Conservation (phyloP, 164 flowering plant species). For the Magnolia officinalis region DNA sequence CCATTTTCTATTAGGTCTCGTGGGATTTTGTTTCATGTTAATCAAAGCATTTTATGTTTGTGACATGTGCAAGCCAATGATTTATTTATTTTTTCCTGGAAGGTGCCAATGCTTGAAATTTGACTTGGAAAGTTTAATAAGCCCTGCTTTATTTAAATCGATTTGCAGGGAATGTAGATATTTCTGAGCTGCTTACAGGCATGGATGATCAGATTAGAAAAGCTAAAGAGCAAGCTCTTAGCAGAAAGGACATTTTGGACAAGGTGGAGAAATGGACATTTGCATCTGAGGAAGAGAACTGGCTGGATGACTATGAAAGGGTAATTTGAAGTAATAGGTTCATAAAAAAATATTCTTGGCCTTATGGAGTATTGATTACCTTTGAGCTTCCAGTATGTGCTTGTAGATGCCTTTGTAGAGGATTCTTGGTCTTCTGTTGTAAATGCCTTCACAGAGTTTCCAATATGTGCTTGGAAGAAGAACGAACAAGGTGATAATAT, state of each 20-base stretch:
- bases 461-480: neutral
- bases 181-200: slow-evolving; percentile 47
- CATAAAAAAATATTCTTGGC: neutral
- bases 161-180: slow-evolving; percentile 48
- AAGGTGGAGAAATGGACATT: slow-evolving; percentile 84
- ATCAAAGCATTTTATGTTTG: too few relatives aligned
- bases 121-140: neutral
- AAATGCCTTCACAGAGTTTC: too few relatives aligned
- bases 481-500: neutral
- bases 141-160: neutral
- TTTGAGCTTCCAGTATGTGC: too few relatives aligned
- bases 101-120: neutral
- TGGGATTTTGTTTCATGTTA: too few relatives aligned
- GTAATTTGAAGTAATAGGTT: slow-evolving; percentile 25
- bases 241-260: slow-evolving; percentile 77
- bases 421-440: too few relatives aligned
- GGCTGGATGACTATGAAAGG: slow-evolving; percentile 93
- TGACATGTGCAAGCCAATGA: neutral
- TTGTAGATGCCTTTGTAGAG: too few relatives aligned
- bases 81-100: neutral
- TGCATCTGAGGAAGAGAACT: slow-evolving; percentile 74
- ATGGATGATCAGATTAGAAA: slow-evolving; percentile 71
- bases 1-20: too few relatives aligned
- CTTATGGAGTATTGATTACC: too few relatives aligned
- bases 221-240: slow-evolving; percentile 74